Conservation (phyloP, 768 basidiomycete species). For the Austroboletus eburneus region DNA sequence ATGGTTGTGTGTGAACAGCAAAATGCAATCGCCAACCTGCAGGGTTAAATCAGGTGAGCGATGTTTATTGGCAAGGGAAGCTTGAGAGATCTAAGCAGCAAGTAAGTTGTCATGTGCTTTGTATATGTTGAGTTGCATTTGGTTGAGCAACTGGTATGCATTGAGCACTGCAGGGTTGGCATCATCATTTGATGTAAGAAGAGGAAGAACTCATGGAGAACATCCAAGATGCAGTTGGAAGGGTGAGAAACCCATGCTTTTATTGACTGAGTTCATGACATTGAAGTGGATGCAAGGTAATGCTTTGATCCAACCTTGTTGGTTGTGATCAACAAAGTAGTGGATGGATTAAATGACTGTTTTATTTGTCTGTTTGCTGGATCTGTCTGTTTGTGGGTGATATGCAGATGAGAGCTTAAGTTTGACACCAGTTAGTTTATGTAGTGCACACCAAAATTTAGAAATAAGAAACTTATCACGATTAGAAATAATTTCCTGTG, state of each 20-base stretch:
- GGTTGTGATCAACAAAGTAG: slow-evolving; percentile 1
- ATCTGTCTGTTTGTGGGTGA: slow-evolving; percentile 28
- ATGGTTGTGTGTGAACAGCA: too few species aligned
- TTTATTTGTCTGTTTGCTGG: slow-evolving; percentile 19
- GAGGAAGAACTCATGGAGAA: neutral
- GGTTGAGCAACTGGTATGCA: neutral
- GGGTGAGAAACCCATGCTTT: neutral
- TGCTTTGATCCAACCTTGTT: slow-evolving; percentile 26
- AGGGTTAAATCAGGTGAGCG: too few species aligned
- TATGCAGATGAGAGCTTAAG: slow-evolving; percentile 22
- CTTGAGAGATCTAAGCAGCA: neutral
- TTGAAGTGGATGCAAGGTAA: slow-evolving; percentile 29
- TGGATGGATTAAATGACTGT: slow-evolving; percentile 9
- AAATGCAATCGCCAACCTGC: too few species aligned
- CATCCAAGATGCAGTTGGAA: slow-evolving; percentile 1
- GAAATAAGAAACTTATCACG: slow-evolving; percentile 24
- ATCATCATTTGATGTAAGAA: neutral
- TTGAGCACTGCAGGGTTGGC: neutral
- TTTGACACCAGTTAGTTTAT: neutral
- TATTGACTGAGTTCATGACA: slow-evolving; percentile 1
- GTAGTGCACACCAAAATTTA: slow-evolving; percentile 22
- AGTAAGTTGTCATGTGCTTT: neutral
- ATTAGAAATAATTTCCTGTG: slow-evolving; percentile 18
- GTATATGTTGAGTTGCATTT: neutral
- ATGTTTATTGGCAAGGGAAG: neutral